These are phyloP conservation scores for Trichoderma sp. DNA, from an alignment of 2,329 filamentous ascomycete genomes.

Conservation along the genomic window DNA sequence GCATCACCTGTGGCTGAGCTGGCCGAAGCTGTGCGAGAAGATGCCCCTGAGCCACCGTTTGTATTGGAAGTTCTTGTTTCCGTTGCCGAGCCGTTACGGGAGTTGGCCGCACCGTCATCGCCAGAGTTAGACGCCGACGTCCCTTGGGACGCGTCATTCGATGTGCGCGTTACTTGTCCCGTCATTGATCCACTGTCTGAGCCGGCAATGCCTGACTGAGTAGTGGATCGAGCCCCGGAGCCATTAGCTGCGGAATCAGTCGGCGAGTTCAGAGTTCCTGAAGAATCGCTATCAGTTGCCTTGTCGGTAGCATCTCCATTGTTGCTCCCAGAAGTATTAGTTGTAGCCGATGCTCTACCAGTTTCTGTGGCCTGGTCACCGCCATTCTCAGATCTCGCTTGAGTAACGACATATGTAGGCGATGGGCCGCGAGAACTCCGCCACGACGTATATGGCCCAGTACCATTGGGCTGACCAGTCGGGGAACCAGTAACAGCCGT, in stretches of 20 bases:
- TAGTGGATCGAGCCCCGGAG: background rate
- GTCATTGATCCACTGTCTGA: slow-evolving; percentile 24
- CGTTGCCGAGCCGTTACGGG: background rate
- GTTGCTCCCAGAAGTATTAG: background rate
- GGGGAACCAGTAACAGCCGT: background rate
- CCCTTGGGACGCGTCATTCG: background rate
- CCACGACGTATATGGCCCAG: slow-evolving; percentile 9
- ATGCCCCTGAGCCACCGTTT: background rate
- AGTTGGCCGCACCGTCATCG: background rate
- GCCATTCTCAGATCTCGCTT: background rate
- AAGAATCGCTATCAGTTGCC: background rate
- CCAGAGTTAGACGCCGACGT: background rate
- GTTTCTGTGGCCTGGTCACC: background rate
- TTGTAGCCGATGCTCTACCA: background rate
- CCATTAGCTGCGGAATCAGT: background rate
- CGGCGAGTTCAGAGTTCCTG: background rate
- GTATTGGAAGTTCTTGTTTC: background rate
- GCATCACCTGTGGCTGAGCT: background rate
- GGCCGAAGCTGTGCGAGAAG: background rate
- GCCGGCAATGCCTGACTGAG: background rate
- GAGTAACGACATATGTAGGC: background rate
- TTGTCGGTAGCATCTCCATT: background rate
- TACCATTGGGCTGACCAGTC: background rate
- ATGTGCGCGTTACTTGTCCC: slow-evolving; percentile 5
- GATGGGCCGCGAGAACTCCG: background rate